phyloP scores from a whole-genome alignment of 345 rosid genomes.

The Lepidium sativum region DNA sequence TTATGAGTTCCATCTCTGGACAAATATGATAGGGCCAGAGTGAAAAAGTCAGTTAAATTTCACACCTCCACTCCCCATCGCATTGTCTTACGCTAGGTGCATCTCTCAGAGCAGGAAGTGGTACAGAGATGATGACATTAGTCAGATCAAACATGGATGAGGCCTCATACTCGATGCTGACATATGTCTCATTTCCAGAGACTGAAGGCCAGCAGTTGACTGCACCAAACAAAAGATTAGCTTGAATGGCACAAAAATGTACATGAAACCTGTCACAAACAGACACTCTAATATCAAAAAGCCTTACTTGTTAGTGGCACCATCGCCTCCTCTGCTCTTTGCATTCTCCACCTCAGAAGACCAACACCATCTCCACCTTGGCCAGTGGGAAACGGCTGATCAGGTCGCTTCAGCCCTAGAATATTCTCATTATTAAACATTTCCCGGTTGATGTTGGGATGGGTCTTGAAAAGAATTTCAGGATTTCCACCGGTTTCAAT shows the following conservation, averaged over 20 bases:
- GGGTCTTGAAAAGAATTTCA: constrained; percentile 80
- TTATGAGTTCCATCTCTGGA: background rate
- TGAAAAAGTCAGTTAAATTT: background rate
- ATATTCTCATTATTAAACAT: constrained; percentile 66
- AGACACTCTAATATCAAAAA: background rate
- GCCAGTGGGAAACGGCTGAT: constrained; percentile 89
- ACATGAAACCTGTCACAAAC: background rate
- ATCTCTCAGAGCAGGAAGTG: constrained; percentile 95
- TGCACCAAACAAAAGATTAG: constrained; percentile 30
- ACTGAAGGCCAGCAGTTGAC: constrained; percentile 99
- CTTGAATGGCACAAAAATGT: background rate
- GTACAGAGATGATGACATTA: constrained; percentile 76
- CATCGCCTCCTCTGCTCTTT: constrained; percentile 87
- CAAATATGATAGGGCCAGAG: background rate
- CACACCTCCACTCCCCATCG: constrained; percentile 97
- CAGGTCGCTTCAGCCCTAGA: constrained; percentile 89
- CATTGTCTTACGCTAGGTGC: constrained; percentile 74
- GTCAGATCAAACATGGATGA: constrained; percentile 83
- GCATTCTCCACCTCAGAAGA: constrained; percentile 99
- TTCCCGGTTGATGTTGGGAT: constrained; percentile 91
- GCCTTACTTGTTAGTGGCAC: constrained; percentile 92
- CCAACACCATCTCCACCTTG: constrained; percentile 93
- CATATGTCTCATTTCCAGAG: constrained; percentile 93
- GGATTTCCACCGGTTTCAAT: constrained; percentile 87
- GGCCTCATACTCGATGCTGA: constrained; percentile 97